Percentiles rank a stretch among this genome's conserved stretches.
Conservation (phyloP, 148 eudicot genomes). For the Nyssa sinensis region DNA sequence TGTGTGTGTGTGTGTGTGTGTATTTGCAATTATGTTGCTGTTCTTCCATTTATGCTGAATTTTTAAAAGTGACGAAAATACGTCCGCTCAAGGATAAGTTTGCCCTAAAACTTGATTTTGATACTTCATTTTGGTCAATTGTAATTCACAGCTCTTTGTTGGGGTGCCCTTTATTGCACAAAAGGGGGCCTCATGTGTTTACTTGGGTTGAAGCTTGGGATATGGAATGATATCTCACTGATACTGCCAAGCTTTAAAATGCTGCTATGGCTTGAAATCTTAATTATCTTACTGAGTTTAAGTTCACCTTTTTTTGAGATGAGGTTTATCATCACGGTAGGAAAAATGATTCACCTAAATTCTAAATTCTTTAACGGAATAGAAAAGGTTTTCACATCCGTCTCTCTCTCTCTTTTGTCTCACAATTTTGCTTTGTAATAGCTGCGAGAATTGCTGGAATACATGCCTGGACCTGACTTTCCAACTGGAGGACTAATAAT, state of each 20-base stretch:
- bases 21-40: too few relatives aligned
- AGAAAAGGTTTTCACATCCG: background rate
- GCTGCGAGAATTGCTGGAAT: conserved; percentile 93
- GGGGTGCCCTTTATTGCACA: background rate
- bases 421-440: conserved; percentile 26
- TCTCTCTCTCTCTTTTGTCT: background rate
- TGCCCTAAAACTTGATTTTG: too few relatives aligned
- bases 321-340: background rate
- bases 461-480: conserved; percentile 98
- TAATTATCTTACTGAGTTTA: background rate
- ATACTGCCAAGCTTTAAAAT: background rate
- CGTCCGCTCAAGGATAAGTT: background rate
- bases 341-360: background rate
- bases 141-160: too few relatives aligned
- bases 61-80: background rate
- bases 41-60: background rate
- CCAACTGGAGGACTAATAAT: conserved; percentile 96
- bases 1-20: background rate
- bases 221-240: background rate
- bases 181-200: too few relatives aligned
- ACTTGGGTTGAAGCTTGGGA: background rate
- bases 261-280: background rate
- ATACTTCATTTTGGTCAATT: too few relatives aligned
- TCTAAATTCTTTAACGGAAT: background rate
- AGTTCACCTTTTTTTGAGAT: background rate